phyloP scores from a whole-genome alignment of 352 stramenopile genomes.

The Phytophthora constricta region DNA sequence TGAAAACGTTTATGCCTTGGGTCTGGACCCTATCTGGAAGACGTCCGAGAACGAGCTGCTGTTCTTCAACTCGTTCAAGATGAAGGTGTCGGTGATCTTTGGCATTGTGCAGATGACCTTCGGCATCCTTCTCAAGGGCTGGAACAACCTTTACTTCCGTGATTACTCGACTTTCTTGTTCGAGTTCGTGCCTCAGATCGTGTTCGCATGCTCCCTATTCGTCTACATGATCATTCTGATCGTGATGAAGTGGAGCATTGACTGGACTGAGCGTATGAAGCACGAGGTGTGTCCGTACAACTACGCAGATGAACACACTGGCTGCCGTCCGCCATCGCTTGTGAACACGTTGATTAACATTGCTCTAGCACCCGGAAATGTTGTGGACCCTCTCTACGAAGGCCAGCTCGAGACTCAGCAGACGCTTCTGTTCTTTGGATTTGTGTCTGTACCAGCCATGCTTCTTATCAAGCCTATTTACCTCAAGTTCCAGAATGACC shows the following conservation, averaged over 20 bases:
- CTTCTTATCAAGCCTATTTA: slow-evolving; percentile 96
- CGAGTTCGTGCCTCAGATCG: slow-evolving; percentile 97
- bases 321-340: slow-evolving; percentile 97
- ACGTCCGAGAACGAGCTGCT: slow-evolving; percentile 97
- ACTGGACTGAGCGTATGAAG: slow-evolving; percentile 97
- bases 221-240: slow-evolving; percentile 99
- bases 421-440: slow-evolving; percentile 93
- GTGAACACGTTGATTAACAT: slow-evolving; percentile 99
- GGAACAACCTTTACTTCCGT: slow-evolving; percentile 97
- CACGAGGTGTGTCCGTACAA: slow-evolving; percentile 93
- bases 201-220: slow-evolving; percentile 97
- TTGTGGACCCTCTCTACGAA: slow-evolving; percentile 96
- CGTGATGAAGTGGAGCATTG: slow-evolving; percentile 99
- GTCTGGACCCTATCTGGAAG: slow-evolving; percentile 98
- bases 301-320: slow-evolving; percentile 93
- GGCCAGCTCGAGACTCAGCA: slow-evolving; percentile 91
- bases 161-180: slow-evolving; percentile 96
- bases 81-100: slow-evolving; percentile 99
- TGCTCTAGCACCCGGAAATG: slow-evolving; percentile 92
- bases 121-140: slow-evolving; percentile 95
- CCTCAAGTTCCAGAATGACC: slow-evolving; percentile 80
- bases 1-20: slow-evolving; percentile 96
- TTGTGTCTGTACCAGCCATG: slow-evolving; percentile 97
- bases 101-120: slow-evolving; percentile 99
- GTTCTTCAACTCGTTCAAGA: slow-evolving; percentile 99